Base-by-base conservation (phyloP, 192 early-diverging fungal genomes). In the Podila minutissima region DNA sequence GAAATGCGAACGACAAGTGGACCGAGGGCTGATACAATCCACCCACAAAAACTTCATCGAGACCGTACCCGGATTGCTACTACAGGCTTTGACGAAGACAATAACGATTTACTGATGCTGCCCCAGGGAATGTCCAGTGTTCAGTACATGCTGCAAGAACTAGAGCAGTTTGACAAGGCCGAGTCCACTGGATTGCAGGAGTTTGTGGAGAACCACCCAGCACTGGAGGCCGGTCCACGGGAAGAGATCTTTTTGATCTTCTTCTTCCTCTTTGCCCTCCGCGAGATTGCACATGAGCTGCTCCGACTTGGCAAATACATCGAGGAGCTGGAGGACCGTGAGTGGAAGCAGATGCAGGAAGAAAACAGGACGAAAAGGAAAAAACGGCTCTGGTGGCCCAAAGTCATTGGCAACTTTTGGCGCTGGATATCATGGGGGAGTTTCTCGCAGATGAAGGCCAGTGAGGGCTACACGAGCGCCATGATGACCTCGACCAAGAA, bases 191-290 rank as follows among this genome's bases (percentile, higher is more conserved):
- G 58, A 41, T 37, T 69, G 5, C 37, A 49, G 24, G 26, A n/a
- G 10, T 60, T 69, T 26, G 57, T 61, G 26, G 67, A 53, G 57
- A 37, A 29, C 1, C 58, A 69, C 19, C 59, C 67, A 22, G 31
- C 55, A 8, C 26, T 69, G n/a, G 67, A 69, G n/a, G 59, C 49
- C 6, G 67, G 67, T 32, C 73, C 74, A 6, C 62, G 82, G n/a
- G 75, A 85, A 69, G 84, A 85, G 35, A 32, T 85, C 2, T 85
- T 83, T 38, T 64, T 85, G 13, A 74, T 85, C 11, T 85, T 85
- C 61, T 85, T 83, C 31, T 85, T 83, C 50, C 78, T 85, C 2
- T 85, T 85, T 57, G 75, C 82, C 7, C 51, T 85, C 38, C 67
- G 84, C 0, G 84, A 85, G 37, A 82, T 81, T 22, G 82, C 82